Conservation (phyloP, 768 basidiomycete species). For the Roridomyces roridus region DNA sequence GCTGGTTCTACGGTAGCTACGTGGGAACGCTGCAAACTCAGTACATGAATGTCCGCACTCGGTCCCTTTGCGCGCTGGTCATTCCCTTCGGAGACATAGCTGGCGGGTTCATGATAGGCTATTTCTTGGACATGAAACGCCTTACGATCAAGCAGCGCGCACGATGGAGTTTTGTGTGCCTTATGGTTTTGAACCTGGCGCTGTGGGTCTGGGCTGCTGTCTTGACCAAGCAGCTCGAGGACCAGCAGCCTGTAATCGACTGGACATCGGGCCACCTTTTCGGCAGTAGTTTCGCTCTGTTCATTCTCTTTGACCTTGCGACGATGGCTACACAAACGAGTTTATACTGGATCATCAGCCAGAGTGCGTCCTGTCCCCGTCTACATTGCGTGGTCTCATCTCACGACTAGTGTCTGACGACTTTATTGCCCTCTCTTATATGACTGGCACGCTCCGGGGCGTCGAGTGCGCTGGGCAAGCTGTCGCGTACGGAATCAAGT, state of each 20-base stretch:
- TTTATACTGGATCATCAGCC: conserved; percentile 39
- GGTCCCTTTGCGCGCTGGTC: conserved; percentile 36
- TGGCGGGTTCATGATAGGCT: conserved; percentile 35
- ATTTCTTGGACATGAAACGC: conserved; percentile 36
- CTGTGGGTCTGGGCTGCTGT: conserved; percentile 40
- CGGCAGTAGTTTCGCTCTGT: conserved; percentile 35
- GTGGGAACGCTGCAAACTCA: conserved; percentile 41
- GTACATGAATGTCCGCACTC: conserved; percentile 38
- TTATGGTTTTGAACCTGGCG: conserved; percentile 37
- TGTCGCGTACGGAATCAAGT: conserved; percentile 41
- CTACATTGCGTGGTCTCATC: not conserved
- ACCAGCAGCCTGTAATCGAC: conserved; percentile 36
- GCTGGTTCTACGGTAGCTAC: conserved; percentile 41
- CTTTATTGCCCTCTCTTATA: conserved; percentile 39
- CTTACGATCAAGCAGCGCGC: conserved; percentile 39
- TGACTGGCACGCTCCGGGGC: conserved; percentile 40
- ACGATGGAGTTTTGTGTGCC: conserved; percentile 33
- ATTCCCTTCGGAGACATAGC: conserved; percentile 36
- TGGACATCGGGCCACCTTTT: conserved; percentile 38
- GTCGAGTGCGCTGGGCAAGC: conserved; percentile 41
- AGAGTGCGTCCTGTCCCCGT: conserved; percentile 27
- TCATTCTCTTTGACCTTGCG: conserved; percentile 38
- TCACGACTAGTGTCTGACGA: conserved; percentile 36
- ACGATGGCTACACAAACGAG: conserved; percentile 41
- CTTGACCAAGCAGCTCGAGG: conserved; percentile 37